Evolutionary conservation across 2,329 filamentous ascomycete species (phyloP).

Genomic region (Phaeophleospora eucalypticola): DNA sequence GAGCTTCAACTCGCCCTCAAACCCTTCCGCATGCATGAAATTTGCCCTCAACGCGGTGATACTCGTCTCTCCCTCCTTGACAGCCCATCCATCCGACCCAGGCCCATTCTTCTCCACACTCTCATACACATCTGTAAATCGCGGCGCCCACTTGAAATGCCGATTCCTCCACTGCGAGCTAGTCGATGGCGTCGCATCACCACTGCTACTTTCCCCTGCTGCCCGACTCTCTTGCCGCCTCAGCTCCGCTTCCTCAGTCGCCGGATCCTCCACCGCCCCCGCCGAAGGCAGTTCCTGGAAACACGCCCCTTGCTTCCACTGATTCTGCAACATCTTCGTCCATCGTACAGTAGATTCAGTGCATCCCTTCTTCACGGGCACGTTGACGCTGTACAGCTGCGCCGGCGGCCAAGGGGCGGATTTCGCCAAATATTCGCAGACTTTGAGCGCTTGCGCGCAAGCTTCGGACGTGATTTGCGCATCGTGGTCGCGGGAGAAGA

Average conservation of each 20-base stretch:
- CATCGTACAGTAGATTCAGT: slow-evolving; percentile 68
- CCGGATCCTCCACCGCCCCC: slow-evolving; percentile 53
- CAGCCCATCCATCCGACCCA: slow-evolving; percentile 89
- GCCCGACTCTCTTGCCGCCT: slow-evolving; percentile 55
- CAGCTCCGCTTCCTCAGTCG: slow-evolving; percentile 65
- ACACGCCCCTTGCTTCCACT: slow-evolving; percentile 79
- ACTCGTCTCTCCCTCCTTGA: slow-evolving; percentile 82
- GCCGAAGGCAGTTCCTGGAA: slow-evolving; percentile 75
- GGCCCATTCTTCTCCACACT: slow-evolving; percentile 75
- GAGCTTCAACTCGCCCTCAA: slow-evolving; percentile 72
- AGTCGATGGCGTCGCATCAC: slow-evolving; percentile 30
- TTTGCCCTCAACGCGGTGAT: slow-evolving; percentile 89
- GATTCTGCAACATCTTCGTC: slow-evolving; percentile 84
- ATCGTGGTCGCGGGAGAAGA: slow-evolving; percentile 81
- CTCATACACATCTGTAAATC: slow-evolving; percentile 79
- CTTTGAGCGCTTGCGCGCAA: slow-evolving; percentile 65
- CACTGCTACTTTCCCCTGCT: slow-evolving; percentile 32
- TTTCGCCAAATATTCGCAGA: slow-evolving; percentile 73
- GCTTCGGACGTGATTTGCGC: slow-evolving; percentile 74
- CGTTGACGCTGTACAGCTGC: slow-evolving; percentile 79
- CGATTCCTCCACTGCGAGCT: slow-evolving; percentile 70
- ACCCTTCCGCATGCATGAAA: slow-evolving; percentile 72
- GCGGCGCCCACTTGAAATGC: slow-evolving; percentile 92
- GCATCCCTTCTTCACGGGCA: slow-evolving; percentile 76
- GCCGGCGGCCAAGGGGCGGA: slow-evolving; percentile 65